Base-by-base conservation (phyloP, 176 grass and related monocot genomes). In the Ensete glaucum region DNA sequence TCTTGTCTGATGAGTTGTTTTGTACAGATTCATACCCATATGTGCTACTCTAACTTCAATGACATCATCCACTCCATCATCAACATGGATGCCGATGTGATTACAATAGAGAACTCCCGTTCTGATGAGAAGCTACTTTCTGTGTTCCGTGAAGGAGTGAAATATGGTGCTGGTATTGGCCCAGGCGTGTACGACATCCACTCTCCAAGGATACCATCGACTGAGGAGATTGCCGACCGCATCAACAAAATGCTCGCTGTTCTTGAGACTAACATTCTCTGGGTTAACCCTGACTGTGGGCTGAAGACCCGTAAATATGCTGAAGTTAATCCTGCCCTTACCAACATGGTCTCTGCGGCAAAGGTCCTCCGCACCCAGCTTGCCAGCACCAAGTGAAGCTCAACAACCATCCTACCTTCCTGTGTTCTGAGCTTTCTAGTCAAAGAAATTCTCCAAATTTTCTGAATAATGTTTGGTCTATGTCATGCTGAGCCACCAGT, bases 31-130 rank as follows among this genome's bases (percentile, higher is more conserved):
- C 92, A 96, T 89, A 96, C 92, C 71, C 92, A 96, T 82, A 96
- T 96, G 92, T 96, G 92, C 92, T 96, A 96, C 80, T 96, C 92
- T 15, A 92, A 96, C 82, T 96, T 96, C 82, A 96, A 96, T 16
- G 92, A 96, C 59, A 96, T 96, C 83, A 96, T 96, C 83, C 87
- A 96, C 55, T 96, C 92, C 69, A 96, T 96, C 82, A 96, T 96
- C 1, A 62, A 86, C 81, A 96, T 96, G 92, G 92, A 96, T 0
- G 92, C 92, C 0, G 92, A 96, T 48, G 92, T 96, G 78, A 96
- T 96, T 83, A 96, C 92, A 75, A 96, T 96, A 1, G 92, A 96
- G 92, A 96, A 96, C 82, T 96, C 92, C 0, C 89, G 92, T 55
- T 96, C 92, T 0, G 89, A 96, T 0, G 92, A 96, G 87, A 96